Percentiles rank a stretch among this genome's conserved stretches.
These are phyloP conservation scores for Cryptosporidium parvum DNA, from an alignment of 169 alveolate species.

Conservation along the genomic window DNA sequence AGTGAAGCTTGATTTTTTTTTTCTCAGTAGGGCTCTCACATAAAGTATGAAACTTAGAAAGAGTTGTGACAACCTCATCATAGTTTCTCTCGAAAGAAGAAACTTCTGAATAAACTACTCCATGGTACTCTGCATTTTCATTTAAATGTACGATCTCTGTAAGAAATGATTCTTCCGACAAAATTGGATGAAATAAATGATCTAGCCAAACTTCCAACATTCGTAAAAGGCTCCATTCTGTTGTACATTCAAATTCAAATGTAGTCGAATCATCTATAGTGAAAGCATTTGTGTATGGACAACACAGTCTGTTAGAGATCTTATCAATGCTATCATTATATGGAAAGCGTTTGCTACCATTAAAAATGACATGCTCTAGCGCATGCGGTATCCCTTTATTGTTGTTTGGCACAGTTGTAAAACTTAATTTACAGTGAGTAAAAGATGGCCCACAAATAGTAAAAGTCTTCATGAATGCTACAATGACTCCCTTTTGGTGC, in stretches of 20 bases:
- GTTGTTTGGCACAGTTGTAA: conserved; percentile 45
- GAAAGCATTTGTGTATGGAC: conserved; percentile 58
- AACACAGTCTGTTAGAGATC: conserved; percentile 35
- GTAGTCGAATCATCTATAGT: conserved; percentile 58
- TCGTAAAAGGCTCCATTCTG: conserved; percentile 6
- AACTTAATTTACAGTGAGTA: conserved; percentile 39
- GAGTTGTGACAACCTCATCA: conserved; percentile 28
- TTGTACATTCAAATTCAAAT: conserved; percentile 49
- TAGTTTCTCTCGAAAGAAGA: conserved; percentile 31
- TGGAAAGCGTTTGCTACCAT: conserved; percentile 57
- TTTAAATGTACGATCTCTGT: conserved; percentile 62
- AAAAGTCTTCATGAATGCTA: conserved; percentile 48
- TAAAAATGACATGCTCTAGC: conserved; percentile 46
- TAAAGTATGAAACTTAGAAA: conserved; percentile 29
- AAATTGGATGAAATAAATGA: conserved; percentile 38
- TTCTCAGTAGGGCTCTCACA: not conserved
- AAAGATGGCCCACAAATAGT: conserved; percentile 32
- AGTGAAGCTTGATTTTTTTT: not conserved
- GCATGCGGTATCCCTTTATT: conserved; percentile 76
- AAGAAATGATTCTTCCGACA: conserved; percentile 56
- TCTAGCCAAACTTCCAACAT: conserved; percentile 55
- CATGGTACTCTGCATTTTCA: conserved; percentile 65
- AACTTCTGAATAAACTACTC: conserved; percentile 70
- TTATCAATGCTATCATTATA: conserved; percentile 53
- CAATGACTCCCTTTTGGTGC: conserved; percentile 34